Percentiles rank a stretch among this genome's conserved stretches.
Conservation (phyloP, 1,139 yeast genomes). For the Debaryomyces nepalensis region DNA sequence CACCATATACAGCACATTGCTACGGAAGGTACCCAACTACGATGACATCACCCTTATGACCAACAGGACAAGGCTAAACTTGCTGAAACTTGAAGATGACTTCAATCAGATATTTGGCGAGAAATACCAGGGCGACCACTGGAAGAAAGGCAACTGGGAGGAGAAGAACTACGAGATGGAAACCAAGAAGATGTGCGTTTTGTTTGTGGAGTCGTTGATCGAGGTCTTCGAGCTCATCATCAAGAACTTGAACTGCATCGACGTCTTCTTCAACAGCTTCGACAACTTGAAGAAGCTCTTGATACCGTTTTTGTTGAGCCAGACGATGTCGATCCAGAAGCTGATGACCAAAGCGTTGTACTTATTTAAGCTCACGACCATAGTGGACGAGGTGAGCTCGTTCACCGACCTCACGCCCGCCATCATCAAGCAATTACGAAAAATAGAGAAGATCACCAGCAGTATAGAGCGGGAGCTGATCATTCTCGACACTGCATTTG, state of each 20-base stretch:
- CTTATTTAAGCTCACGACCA: constrained; percentile 33
- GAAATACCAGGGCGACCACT: constrained; percentile 12
- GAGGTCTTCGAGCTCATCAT: constrained; percentile 28
- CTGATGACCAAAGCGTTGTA: constrained; percentile 32
- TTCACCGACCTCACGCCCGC: constrained; percentile 27
- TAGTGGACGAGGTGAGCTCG: constrained; percentile 31
- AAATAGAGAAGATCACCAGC: constrained; percentile 43
- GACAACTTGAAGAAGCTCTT: constrained; percentile 45
- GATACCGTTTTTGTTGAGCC: constrained; percentile 39
- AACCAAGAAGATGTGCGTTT: constrained; percentile 27
- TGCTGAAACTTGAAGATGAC: constrained; percentile 39
- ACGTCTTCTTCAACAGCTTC: constrained; percentile 41
- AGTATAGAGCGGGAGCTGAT: constrained; percentile 43
- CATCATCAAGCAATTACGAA: constrained; percentile 34
- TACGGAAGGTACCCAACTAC: constrained; percentile 46
- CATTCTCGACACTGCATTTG: constrained; percentile 34
- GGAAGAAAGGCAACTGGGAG: constrained; percentile 32
- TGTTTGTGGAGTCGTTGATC: constrained; percentile 27
- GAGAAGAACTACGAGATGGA: constrained; percentile 30
- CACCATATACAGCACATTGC: constrained; percentile 46
- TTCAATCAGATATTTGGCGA: constrained; percentile 36
- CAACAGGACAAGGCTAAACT: constrained; percentile 25
- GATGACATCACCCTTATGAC: constrained; percentile 49
- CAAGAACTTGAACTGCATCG: constrained; percentile 36
- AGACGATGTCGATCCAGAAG: constrained; percentile 34